Percentiles rank a stretch among this genome's conserved stretches.
phyloP scores from a whole-genome alignment of 306 rosid species.

The Trifolium repens region DNA sequence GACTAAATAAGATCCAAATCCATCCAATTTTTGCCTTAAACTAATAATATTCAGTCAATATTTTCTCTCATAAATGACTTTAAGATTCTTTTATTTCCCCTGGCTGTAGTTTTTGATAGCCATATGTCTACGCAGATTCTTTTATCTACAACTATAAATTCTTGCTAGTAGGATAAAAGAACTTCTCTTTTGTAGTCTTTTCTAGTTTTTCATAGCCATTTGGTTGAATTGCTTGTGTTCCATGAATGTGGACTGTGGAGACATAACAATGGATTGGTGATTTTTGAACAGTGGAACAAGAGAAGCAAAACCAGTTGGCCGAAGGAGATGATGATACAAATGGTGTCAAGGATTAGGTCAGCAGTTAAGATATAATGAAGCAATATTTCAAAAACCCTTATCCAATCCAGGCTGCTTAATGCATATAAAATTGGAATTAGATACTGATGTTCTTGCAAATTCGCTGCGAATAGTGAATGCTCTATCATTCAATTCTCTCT shows the following conservation, averaged over 20 bases:
- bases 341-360: slow-evolving; percentile 46
- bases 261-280: slow-evolving; percentile 16
- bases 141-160: slow-evolving; percentile 7
- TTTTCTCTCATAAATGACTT: background rate
- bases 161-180: slow-evolving; percentile 15
- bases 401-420: background rate
- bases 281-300: slow-evolving; percentile 74
- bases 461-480: slow-evolving; percentile 6
- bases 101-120: background rate
- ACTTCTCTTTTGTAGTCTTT: slow-evolving; percentile 6
- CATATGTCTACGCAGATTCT: background rate
- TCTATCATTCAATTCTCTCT: slow-evolving; percentile 7
- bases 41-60: background rate
- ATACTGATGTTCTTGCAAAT: slow-evolving; percentile 6
- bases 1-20: background rate
- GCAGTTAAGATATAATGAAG: slow-evolving; percentile 15
- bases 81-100: slow-evolving; percentile 8
- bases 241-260: slow-evolving; percentile 14
- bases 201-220: too few species aligned
- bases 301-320: slow-evolving; percentile 65
- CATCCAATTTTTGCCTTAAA: background rate
- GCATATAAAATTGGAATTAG: background rate
- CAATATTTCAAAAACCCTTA: background rate
- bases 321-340: slow-evolving; percentile 69
- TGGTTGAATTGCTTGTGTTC: slow-evolving; percentile 6